phyloP scores from a whole-genome alignment of 345 rosid species.

The Odontarrhena argentea region DNA sequence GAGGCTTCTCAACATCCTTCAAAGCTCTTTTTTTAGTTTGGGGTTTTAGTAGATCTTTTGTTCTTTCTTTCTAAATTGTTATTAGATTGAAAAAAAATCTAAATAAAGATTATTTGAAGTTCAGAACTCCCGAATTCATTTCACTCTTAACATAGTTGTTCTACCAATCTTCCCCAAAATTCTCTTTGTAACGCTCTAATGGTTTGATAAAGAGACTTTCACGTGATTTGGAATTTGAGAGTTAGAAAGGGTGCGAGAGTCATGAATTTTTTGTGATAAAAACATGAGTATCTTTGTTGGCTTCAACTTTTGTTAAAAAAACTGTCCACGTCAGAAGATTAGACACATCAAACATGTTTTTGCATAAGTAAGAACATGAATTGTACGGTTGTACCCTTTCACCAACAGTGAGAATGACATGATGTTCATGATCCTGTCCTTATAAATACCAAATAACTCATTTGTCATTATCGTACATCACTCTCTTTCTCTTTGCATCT shows the following conservation, averaged over 20 bases:
- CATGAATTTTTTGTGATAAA: constrained; percentile 19
- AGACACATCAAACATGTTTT: constrained; percentile 32
- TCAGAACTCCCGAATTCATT: not conserved
- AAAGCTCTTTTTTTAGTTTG: constrained; percentile 15
- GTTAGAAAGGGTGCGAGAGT: constrained; percentile 4
- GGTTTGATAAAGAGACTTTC: constrained; percentile 5
- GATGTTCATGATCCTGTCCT: constrained; percentile 3
- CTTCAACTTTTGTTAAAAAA: not conserved
- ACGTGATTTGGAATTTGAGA: constrained; percentile 14
- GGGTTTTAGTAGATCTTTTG: constrained; percentile 7
- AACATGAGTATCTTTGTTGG: constrained; percentile 13
- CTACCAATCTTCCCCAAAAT: constrained; percentile 7
- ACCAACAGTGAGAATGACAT: not conserved
- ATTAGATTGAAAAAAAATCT: constrained; percentile 1
- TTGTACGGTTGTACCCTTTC: not conserved
- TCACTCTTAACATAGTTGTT: not conserved
- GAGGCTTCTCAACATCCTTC: constrained; percentile 20
- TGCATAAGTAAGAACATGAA: not conserved
- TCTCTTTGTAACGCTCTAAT: constrained; percentile 11
- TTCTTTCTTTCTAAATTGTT: not conserved
- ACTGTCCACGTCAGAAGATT: not conserved
- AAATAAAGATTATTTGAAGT: constrained; percentile 3
- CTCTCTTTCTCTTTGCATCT: constrained; percentile 15
- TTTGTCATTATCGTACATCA: not conserved
- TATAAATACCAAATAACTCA: constrained; percentile 27